Percentiles rank a stretch among this genome's conserved stretches.
Conservation (phyloP, 78 protist genomes). For the Diacronema lutheri region DNA sequence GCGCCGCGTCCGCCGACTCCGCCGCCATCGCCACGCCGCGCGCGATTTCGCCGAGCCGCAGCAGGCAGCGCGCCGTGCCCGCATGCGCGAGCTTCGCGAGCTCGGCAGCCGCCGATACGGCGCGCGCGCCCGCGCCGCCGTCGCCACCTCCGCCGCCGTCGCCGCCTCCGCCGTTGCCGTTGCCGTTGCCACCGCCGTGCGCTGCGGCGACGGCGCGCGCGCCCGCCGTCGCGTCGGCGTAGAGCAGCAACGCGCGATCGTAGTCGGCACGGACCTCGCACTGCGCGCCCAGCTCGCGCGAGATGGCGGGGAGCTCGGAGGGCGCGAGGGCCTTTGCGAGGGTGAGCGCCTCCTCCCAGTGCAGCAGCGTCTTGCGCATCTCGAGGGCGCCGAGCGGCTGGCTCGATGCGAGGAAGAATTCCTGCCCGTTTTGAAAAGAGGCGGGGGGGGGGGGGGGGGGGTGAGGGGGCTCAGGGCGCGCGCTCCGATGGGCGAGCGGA, state of each 20-base stretch:
- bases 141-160: neutral
- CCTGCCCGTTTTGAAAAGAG: conserved; percentile 34
- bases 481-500: too few relatives aligned
- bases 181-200: too few relatives aligned
- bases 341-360: conserved; percentile 75
- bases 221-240: neutral
- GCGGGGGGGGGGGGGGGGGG: too few relatives aligned
- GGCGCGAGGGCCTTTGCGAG: conserved; percentile 67
- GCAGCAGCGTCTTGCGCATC: conserved; percentile 72
- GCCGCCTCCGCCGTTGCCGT: too few relatives aligned
- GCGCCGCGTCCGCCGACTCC: neutral
- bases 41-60: conserved; percentile 46
- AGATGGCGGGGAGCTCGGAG: conserved; percentile 45
- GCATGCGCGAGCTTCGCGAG: too few relatives aligned
- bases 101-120: too few relatives aligned
- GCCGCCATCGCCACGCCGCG: conserved; percentile 43
- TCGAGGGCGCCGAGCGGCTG: conserved; percentile 65
- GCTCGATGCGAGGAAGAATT: conserved; percentile 37
- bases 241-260: neutral
- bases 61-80: conserved; percentile 52
- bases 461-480: too few relatives aligned
- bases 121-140: too few relatives aligned
- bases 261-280: conserved; percentile 69
- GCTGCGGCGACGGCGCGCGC: neutral
- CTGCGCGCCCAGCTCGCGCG: conserved; percentile 66